Evolutionary conservation across 139 green algal genomes (phyloP).

Genomic region (Tetradesmus obliquus): DNA sequence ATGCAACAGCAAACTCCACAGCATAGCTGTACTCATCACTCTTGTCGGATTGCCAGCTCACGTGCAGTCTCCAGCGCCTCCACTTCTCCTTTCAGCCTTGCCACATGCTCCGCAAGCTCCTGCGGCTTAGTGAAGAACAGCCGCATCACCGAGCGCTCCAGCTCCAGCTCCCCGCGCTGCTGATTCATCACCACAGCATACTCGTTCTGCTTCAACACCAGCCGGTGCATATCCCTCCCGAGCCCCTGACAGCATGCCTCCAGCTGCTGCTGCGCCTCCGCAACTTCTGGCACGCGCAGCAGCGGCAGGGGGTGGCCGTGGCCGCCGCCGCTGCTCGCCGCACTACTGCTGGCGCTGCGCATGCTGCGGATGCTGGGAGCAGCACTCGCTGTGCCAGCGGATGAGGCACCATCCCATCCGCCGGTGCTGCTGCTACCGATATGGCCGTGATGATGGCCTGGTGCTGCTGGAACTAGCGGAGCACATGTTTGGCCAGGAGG

Average conservation of each 20-base stretch:
- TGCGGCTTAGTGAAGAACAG: constrained; percentile 22
- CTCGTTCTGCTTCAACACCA: background rate
- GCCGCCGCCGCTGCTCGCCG: background rate
- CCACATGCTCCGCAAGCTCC: background rate
- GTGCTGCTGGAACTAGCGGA: background rate
- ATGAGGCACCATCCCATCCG: background rate
- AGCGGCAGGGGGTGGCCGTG: constrained; percentile 2
- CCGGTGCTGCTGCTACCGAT: background rate
- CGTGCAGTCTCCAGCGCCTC: constrained; percentile 17
- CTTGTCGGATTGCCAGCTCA: background rate
- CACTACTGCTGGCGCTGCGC: constrained; percentile 24
- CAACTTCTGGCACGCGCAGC: constrained; percentile 21
- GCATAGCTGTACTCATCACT: background rate
- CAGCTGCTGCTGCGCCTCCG: constrained; percentile 8
- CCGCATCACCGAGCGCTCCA: constrained; percentile 1
- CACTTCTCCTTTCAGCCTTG: background rate
- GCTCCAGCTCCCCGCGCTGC: background rate
- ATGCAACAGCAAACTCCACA: too few relatives aligned
- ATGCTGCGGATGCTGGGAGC: background rate
- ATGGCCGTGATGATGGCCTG: too few relatives aligned
- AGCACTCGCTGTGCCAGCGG: background rate
- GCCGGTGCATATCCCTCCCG: background rate
- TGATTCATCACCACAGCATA: background rate
- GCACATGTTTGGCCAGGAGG: background rate
- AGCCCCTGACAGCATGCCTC: background rate